Base-by-base conservation (phyloP, 805 yeast species). In the Suhomyces sp. region DNA sequence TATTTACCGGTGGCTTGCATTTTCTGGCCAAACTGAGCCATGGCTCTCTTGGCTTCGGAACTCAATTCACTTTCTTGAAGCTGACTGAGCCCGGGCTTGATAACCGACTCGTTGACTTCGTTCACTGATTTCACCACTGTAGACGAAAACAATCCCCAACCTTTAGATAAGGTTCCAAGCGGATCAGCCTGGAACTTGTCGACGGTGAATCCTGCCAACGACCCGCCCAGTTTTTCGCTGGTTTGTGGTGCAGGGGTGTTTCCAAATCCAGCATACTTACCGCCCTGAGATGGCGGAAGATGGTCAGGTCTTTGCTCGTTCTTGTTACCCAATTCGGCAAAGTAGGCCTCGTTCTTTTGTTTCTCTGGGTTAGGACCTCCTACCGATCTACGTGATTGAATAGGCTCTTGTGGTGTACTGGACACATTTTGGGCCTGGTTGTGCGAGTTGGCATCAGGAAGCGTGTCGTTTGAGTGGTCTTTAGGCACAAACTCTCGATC, bases 1-100 rank as follows among this genome's bases (percentile, higher is more conserved):
- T 83, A 84, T 55, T 77, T 80, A 33, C 96, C 88, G 0, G 97
- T 90, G 60, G 91, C 96, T 67, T 88, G 96, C 74, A 93, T 88
- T 65, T 85, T 90, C 66, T 89, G 96, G 47, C 97, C 97, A 73
- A 93, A 94, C 75, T 94, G 97, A 54, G 90, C 86, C 81, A 96
- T 89, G n/a, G 98, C 98, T 60, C 90, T 83, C 57, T 81, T 84
- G 4, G 98, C 94, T 64, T 90, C 96, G 51, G 72, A 76, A 23
- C 96, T 84, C 44, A 89, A 69, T 54, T 94, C 98, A 56, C 88
- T 83, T 56, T 85, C 90, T 56, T 73, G 77, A 60, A 94, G 78
- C 64, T 88, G 91, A 65, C 84, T 85, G 66, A 90, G 79, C 46
- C 94, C 84, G n/a, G 99, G 99, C 66, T 89, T 90, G 59, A 94